Evolutionary conservation across 2,329 filamentous ascomycete genomes (phyloP).

Genomic region (Fusarium odoratissimum): DNA sequence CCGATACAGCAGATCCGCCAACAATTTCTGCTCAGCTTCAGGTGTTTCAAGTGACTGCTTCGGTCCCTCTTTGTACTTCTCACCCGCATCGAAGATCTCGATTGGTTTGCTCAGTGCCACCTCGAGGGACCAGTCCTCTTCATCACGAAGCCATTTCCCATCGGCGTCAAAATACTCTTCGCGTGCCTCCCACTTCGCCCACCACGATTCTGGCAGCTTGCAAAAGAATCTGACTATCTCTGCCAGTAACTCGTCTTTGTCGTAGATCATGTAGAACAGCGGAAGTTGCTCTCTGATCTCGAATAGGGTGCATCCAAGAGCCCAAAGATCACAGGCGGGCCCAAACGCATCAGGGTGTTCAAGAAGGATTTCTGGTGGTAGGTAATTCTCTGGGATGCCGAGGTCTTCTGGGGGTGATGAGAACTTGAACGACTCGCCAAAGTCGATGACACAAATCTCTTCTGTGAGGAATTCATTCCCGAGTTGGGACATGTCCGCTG

Average conservation of each 20-base stretch:
- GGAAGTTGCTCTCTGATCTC: conserved; percentile 47
- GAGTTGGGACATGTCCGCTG: conserved; percentile 4
- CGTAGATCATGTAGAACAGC: conserved; percentile 46
- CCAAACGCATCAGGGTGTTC: conserved; percentile 35
- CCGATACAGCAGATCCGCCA: conserved; percentile 43
- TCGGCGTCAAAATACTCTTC: conserved; percentile 37
- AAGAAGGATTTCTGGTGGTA: conserved; percentile 45
- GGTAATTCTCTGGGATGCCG: conserved; percentile 46
- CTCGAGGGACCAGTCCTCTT: conserved; percentile 9
- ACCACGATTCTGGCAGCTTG: conserved; percentile 48
- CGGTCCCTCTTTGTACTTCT: not conserved
- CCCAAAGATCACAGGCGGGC: conserved; percentile 47
- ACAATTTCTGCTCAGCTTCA: conserved; percentile 33
- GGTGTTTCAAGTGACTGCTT: not conserved
- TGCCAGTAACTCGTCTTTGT: conserved; percentile 45
- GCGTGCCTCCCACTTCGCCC: conserved; percentile 45
- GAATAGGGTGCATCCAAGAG: conserved; percentile 50
- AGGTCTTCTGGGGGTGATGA: conserved; percentile 33
- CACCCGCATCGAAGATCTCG: not conserved
- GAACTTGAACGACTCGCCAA: conserved; percentile 38
- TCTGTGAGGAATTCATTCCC: conserved; percentile 12
- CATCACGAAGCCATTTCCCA: conserved; percentile 8
- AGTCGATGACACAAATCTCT: conserved; percentile 41
- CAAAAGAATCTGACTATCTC: conserved; percentile 47
- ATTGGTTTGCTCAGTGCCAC: conserved; percentile 4